Percentiles rank a stretch among this genome's conserved stretches.
phyloP scores from a whole-genome alignment of 345 rosid species.

The Lepidium didymum region DNA sequence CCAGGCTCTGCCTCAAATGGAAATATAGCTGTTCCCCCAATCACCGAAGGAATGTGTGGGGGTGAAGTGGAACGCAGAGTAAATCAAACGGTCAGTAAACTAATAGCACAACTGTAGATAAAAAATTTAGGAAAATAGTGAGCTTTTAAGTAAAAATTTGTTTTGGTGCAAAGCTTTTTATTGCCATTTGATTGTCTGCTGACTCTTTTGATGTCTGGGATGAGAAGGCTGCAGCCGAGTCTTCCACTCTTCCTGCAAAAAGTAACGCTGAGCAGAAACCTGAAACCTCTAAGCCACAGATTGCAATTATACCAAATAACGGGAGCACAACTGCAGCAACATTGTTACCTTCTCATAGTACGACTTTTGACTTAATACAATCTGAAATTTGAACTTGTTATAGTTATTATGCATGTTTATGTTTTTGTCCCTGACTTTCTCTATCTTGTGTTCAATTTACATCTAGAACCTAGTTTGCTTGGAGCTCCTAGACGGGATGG shows the following conservation, averaged over 20 bases:
- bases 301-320: slow-evolving; percentile 38
- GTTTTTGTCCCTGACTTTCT: slow-evolving; percentile 6
- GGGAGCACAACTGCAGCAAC: slow-evolving; percentile 37
- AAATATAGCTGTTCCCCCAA: slow-evolving; percentile 37
- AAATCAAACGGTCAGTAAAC: slow-evolving; percentile 48
- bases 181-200: background rate
- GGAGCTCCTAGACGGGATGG: slow-evolving; percentile 76
- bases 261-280: slow-evolving; percentile 46
- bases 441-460: slow-evolving; percentile 12
- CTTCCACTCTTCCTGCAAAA: slow-evolving; percentile 33
- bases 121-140: background rate
- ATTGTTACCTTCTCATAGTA: slow-evolving; percentile 65
- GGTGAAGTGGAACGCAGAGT: slow-evolving; percentile 67
- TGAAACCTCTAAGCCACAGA: slow-evolving; percentile 54
- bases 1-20: slow-evolving; percentile 70
- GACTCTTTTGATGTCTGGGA: slow-evolving; percentile 27
- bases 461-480: slow-evolving; percentile 78
- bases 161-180: background rate
- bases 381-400: background rate
- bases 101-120: background rate
- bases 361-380: slow-evolving; percentile 20
- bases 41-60: slow-evolving; percentile 76
- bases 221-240: slow-evolving; percentile 44
- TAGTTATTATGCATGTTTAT: background rate
- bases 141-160: background rate